Percentiles rank a stretch among this genome's conserved stretches.
Conservation (phyloP, 176 grass and related monocot genomes). For the Phragmites australis region DNA sequence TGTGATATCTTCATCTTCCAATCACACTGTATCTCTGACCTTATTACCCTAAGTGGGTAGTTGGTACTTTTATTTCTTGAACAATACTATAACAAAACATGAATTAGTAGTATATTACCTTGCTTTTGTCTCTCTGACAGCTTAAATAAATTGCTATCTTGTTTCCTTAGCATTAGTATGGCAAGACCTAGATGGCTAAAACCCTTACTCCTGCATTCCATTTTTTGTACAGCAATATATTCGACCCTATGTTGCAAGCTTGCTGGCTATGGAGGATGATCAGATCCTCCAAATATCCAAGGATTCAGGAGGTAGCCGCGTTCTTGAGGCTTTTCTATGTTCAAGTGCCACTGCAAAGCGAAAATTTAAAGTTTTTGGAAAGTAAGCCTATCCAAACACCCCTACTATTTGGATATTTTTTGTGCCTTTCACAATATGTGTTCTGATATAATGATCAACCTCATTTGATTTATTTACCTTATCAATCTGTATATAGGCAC, state of each 20-base stretch:
- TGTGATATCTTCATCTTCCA: neutral
- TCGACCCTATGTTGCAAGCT: slow-evolving; percentile 64
- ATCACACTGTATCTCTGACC: slow-evolving; percentile 14
- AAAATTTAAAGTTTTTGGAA: slow-evolving; percentile 85
- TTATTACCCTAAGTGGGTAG: slow-evolving; percentile 9
- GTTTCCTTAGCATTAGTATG: slow-evolving; percentile 9
- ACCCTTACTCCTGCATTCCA: slow-evolving; percentile 12
- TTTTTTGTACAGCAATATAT: slow-evolving; percentile 72
- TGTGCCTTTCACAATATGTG: slow-evolving; percentile 17
- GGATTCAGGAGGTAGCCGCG: slow-evolving; percentile 80
- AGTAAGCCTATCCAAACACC: slow-evolving; percentile 57
- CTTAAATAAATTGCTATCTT: slow-evolving; percentile 26
- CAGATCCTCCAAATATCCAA: slow-evolving; percentile 69
- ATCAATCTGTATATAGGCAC: neutral
- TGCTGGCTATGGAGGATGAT: slow-evolving; percentile 62
- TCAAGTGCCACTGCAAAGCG: slow-evolving; percentile 71
- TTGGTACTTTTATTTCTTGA: slow-evolving; percentile 20
- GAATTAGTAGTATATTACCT: neutral
- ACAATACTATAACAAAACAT: slow-evolving; percentile 17
- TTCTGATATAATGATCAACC: neutral
- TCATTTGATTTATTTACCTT: neutral
- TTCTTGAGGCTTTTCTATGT: slow-evolving; percentile 88
- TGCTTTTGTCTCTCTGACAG: slow-evolving; percentile 3
- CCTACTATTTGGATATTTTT: slow-evolving; percentile 10
- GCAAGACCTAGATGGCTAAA: slow-evolving; percentile 11